phyloP scores from a whole-genome alignment of 2,329 filamentous ascomycete genomes.

The Stromatinia cepivora region DNA sequence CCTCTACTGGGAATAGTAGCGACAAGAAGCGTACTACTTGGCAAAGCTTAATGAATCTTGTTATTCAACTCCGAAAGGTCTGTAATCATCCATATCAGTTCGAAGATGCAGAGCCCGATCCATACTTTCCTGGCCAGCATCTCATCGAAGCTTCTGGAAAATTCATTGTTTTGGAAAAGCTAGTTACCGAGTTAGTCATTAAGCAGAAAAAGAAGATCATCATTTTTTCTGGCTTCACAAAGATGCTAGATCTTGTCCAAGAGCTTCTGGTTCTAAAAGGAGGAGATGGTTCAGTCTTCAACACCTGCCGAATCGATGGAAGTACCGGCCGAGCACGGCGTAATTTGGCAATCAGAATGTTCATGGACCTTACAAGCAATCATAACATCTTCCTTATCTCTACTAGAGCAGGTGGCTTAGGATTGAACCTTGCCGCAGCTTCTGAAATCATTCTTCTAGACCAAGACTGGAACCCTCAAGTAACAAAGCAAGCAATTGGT shows the following conservation, averaged over 20 bases:
- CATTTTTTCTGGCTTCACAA: slow-evolving; percentile 93
- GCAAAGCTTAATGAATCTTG: slow-evolving; percentile 76
- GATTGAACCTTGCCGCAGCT: slow-evolving; percentile 93
- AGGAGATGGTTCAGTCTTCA: slow-evolving; percentile 63
- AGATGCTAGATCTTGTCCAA: slow-evolving; percentile 84
- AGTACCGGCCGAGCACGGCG: slow-evolving; percentile 76
- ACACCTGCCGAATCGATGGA: slow-evolving; percentile 81
- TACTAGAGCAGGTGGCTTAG: slow-evolving; percentile 90
- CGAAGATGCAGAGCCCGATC: slow-evolving; percentile 45
- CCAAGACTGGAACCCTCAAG: slow-evolving; percentile 96
- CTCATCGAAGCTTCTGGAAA: slow-evolving; percentile 89
- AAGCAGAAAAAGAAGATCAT: slow-evolving; percentile 72
- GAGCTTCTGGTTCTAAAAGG: slow-evolving; percentile 66
- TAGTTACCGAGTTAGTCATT: slow-evolving; percentile 76
- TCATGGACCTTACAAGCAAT: slow-evolving; percentile 77
- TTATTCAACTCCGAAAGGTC: slow-evolving; percentile 92
- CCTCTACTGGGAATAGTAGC: slow-evolving; percentile 28
- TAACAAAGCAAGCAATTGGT: slow-evolving; percentile 92
- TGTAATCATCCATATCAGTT: slow-evolving; percentile 77
- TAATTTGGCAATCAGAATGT: slow-evolving; percentile 91
- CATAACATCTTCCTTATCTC: slow-evolving; percentile 90
- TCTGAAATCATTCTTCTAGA: slow-evolving; percentile 98
- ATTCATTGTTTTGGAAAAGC: slow-evolving; percentile 75
- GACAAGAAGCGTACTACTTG: slow-evolving; percentile 44
- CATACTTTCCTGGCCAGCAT: slow-evolving; percentile 72